Evolutionary conservation across 1,284 basidiomycete species (phyloP), one percentile per base, ranked within the genome.

Genomic region (Sanghuangporus sanghuang): DNA sequence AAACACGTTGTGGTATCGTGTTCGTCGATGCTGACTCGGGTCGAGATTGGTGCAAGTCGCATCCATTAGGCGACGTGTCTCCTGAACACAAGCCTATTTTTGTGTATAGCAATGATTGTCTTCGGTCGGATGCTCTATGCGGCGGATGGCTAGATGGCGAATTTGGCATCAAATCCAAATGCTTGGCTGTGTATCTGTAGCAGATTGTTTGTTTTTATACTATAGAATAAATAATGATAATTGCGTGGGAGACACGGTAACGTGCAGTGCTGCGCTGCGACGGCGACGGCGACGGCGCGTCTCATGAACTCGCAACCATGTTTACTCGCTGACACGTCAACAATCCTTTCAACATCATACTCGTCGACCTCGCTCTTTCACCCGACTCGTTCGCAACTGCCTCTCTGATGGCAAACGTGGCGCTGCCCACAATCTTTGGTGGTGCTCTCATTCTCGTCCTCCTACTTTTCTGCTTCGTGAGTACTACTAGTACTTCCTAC

Each of bases 161-260:
- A 53, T 18, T n/a, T 16, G 35, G 53, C 21, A 40, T 61, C 14
- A 32, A 50, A 6, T 12, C 49, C 12, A 52, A 40, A 53, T 53
- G 48, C 49, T 38, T 53, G n/a, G 35, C 49, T 23, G 39, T 53
- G 16, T 53, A 50, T 39, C 40, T 32, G n/a, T 53, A 61, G 39
- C 39, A 8, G 44, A 9, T 14, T 4, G 23, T 5, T 46, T 57
- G n/a, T 40, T 14, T 27, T 52, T 23, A 52, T 52, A 52, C n/a
- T 9, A 23, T 52, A 52, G 44, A 14, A 46, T 18, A 42, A 18
- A 50, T 6, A 50, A 27, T 27, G 21, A 27, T n/a, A n/a, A 23
- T 35, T 35, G 53, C 53, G 53, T 54, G 53, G 32, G 53, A 57
- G 55, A 42, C 55, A 39, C 55, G 55, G 55, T 57, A 57, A 57